Percentiles rank a stretch among this genome's conserved stretches.
Evolutionary conservation across 306 rosid species (phyloP).

Genomic region (Hippophae rhamnoides): DNA sequence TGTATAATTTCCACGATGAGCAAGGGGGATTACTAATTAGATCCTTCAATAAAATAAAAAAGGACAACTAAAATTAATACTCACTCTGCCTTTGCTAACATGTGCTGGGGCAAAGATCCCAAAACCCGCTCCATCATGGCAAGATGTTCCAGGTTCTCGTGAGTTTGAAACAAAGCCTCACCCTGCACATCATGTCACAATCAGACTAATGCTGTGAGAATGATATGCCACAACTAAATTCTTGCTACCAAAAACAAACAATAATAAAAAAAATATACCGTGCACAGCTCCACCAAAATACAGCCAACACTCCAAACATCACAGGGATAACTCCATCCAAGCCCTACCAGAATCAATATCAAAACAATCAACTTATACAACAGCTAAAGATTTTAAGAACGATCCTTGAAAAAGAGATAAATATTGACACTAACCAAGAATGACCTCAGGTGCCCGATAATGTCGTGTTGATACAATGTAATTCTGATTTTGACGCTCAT

Average conservation of each 20-base stretch:
- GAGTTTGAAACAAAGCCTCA: conserved; percentile 93
- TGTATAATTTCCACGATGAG: conserved; percentile 10
- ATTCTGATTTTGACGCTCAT: conserved; percentile 70
- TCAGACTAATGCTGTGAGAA: not conserved
- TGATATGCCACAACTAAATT: not conserved
- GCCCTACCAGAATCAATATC: conserved; percentile 33
- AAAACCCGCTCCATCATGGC: conserved; percentile 98
- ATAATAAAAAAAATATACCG: conserved; percentile 31
- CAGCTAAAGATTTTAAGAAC: not conserved
- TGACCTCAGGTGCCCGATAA: conserved; percentile 96
- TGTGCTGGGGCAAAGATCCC: conserved; percentile 58
- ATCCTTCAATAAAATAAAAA: not conserved
- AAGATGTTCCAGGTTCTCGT: conserved; percentile 89
- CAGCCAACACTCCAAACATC: conserved; percentile 98
- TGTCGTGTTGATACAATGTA: conserved; percentile 94
- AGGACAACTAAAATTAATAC: conserved; percentile 5
- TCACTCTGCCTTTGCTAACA: conserved; percentile 71
- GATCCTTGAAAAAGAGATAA: not conserved
- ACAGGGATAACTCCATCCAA: conserved; percentile 92
- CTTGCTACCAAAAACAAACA: not conserved
- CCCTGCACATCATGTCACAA: conserved; percentile 35
- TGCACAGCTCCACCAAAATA: conserved; percentile 85
- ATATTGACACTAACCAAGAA: conserved; percentile 45
- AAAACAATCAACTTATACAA: not conserved
- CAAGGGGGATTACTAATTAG: not conserved